These are phyloP conservation scores for Elsinoe necatrix DNA, from an alignment of 2,329 filamentous ascomycete genomes.

Conservation along the genomic window DNA sequence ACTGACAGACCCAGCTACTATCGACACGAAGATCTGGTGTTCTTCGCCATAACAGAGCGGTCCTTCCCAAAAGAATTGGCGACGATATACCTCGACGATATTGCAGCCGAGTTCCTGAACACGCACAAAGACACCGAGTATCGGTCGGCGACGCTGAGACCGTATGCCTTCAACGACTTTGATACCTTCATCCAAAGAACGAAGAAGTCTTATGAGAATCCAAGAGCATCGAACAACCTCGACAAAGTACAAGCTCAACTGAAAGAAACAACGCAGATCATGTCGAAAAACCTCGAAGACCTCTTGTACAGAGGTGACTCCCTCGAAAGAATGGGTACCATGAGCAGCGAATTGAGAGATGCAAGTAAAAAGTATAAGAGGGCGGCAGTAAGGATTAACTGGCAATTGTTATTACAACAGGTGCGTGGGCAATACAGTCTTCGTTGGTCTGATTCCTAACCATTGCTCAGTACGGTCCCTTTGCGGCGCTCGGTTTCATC, in stretches of 20 bases:
- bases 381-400: conserved; percentile 92
- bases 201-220: conserved; percentile 88
- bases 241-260: conserved; percentile 95
- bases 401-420: conserved; percentile 92
- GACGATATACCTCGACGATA: conserved; percentile 93
- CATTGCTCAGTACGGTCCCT: conserved; percentile 66
- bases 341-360: conserved; percentile 76
- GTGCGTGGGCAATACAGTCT: conserved; percentile 32
- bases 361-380: conserved; percentile 91
- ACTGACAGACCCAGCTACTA: conserved; percentile 56
- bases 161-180: conserved; percentile 96
- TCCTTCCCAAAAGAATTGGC: conserved; percentile 96
- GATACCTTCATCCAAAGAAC: conserved; percentile 94
- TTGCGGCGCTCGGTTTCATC: conserved; percentile 71
- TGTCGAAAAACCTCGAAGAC: conserved; percentile 99
- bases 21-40: conserved; percentile 74
- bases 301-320: conserved; percentile 89
- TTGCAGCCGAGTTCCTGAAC: conserved; percentile 81
- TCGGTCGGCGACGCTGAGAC: conserved; percentile 64
- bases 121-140: conserved; percentile 70
- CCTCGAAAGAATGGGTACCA: conserved; percentile 93
- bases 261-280: conserved; percentile 95
- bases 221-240: conserved; percentile 81
- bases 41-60: conserved; percentile 85
- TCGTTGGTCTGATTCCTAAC: conserved; percentile 21